Evolutionary conservation across 805 yeast species (phyloP), one percentile per base, ranked within the genome.

Genomic region (Kodamaea sagamina): DNA sequence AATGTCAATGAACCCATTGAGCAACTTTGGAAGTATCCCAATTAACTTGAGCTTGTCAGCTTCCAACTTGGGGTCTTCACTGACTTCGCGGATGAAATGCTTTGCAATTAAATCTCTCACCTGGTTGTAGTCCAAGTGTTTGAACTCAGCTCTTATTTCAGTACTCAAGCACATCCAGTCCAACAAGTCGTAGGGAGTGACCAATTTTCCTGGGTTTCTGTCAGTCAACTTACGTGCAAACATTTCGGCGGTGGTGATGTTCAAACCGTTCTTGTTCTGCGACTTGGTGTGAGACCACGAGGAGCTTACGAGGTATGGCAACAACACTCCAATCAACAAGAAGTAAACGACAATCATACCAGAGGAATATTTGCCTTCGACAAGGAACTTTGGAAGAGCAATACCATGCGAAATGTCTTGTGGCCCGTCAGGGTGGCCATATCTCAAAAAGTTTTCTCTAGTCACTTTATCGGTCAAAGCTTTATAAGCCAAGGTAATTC

Each of bases 341-440:
- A 89, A 79, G 62, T 93, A 93, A 4, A 75, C 51, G 2, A 78
- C 62, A 11, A 84, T 75, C 47, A 89, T 69, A 16, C 84, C 54
- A 3, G 84, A 77, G 4, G 95, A 82, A 16, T 82, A 82, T 45
- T 81, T 75, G 32, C 95, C 89, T 50, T 89, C 96, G 22, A 95
- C 86, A 48, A 93, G 74, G 66, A 87, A 89, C 60, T 85, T 82
- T 24, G 99, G 99, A 51, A 93, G 68, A 0, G 98, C 99, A 63
- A 93, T 89, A 48, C 99, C 99, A 61, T 89, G 97, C 15, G 84
- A 71, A 13, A 84, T 75, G 19, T 87, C 87, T 64, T 88, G 96
- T 32, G 95, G 96, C 32, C 99, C 99, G 68, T 93, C 99, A 4
- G 99, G 99, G 61, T 95, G 96, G 39, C 99, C 99, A 58, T 84